Base-by-base conservation (phyloP, 1,284 basidiomycete species). In the Moesziomyces antarcticus region DNA sequence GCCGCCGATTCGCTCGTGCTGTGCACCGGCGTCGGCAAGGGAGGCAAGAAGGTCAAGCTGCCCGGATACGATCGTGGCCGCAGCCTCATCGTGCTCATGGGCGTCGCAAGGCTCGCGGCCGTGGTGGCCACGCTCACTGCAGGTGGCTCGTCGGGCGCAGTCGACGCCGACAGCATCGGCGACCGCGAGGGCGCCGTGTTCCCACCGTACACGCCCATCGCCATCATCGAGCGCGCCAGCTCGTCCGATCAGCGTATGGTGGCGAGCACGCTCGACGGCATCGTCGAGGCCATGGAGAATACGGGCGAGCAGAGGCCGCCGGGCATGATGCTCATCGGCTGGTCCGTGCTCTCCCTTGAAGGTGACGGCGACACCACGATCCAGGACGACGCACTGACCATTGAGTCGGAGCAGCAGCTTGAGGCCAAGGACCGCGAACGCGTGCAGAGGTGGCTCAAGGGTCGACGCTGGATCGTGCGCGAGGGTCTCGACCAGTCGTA, bases 321-420 rank as follows among this genome's bases (percentile, higher is more conserved):
- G 0, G 95, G 94, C 2, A 95, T 99, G 92, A 91, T 98, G 80
- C 88, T 97, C 24, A 88, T 99, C 65, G 95, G 96, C 0, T 98
- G 95, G 95, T 88, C 91, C 6, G 87, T 86, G 14, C 77, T 89
- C 24, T 86, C 86, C 24, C 81, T 89, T 35, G 86, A 87, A 43
- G 88, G 88, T 0, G 75, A 84, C 13, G 63, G 68, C 50, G 88
- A 88, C 2, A 85, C 87, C 40, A 85, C 88, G 43, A 85, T 89
- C 6, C 81, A 88, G 42, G 87, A 88, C 63, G 85, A 85, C 53
- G 84, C 73, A 7, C 49, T 69, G 14, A 16, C 51, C 1, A 41
- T 52, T 11, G 25, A 50, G 5, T 35, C 25, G n/a, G 4, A 35
- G 3, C 43, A n/a, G 6, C 50, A 65, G 47, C 40, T 78, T 21